phyloP scores from a whole-genome alignment of 257 asterid species.

The Solanum dulcamara region DNA sequence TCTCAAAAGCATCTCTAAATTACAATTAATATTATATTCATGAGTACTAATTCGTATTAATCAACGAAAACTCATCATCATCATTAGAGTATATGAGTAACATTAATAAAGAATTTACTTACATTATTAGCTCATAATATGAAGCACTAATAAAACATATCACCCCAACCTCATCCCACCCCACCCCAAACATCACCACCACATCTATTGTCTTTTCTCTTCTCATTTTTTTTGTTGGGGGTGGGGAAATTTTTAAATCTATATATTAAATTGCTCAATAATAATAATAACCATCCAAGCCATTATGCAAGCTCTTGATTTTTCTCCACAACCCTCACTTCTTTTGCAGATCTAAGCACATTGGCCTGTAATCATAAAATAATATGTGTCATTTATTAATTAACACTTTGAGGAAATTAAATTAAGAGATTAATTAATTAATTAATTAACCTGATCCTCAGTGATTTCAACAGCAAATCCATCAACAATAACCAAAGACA shows the following conservation, averaged over 20 bases:
- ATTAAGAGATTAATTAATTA: too few species aligned
- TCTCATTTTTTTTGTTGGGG: background rate
- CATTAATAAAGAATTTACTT: background rate
- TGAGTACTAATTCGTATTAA: background rate
- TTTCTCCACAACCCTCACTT: constrained; percentile 90
- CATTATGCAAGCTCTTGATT: constrained; percentile 52
- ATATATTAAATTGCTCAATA: background rate
- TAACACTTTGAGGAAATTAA: background rate
- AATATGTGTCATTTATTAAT: background rate
- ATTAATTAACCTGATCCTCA: constrained; percentile 42
- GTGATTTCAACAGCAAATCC: constrained; percentile 78
- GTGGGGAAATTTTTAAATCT: background rate
- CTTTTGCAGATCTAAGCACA: constrained; percentile 65
- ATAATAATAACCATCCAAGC: background rate
- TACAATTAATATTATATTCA: background rate
- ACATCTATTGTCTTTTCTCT: background rate
- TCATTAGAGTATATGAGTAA: background rate
- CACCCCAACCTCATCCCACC: background rate
- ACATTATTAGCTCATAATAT: background rate
- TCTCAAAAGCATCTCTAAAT: too few species aligned
- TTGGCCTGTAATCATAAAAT: constrained; percentile 31
- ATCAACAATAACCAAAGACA: constrained; percentile 76
- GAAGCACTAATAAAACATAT: background rate
- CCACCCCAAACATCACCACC: too few species aligned
- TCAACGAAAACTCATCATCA: background rate